Evolutionary conservation across 176 grass and related monocot genomes (phyloP).

Genomic region (Cymbopogon citratus): DNA sequence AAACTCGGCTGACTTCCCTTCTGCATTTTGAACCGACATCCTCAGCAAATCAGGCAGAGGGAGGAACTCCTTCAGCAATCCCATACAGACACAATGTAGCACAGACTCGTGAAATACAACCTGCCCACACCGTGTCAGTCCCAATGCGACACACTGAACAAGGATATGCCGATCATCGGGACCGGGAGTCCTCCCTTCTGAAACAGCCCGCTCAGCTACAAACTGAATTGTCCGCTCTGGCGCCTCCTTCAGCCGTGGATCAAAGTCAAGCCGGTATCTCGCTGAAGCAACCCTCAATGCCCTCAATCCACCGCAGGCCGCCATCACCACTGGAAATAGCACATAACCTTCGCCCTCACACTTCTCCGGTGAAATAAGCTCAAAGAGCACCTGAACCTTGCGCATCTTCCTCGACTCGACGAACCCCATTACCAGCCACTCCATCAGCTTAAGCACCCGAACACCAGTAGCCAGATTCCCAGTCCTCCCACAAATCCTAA

Average conservation of each 20-base stretch:
- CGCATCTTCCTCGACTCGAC: constrained; percentile 39
- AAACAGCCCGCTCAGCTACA: constrained; percentile 40
- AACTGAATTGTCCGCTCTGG: constrained; percentile 54
- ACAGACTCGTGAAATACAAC: constrained; percentile 45
- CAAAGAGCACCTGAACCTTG: constrained; percentile 48
- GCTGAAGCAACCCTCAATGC: constrained; percentile 48
- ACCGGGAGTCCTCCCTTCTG: not conserved
- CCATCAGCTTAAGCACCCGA: constrained; percentile 64
- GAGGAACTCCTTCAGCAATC: constrained; percentile 58
- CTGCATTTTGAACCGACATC: constrained; percentile 31
- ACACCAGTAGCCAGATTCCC: constrained; percentile 30
- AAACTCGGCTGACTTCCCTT: constrained; percentile 22
- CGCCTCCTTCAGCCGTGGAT: constrained; percentile 44
- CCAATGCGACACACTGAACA: constrained; percentile 62
- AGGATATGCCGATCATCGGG: constrained; percentile 31
- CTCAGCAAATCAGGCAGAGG: constrained; percentile 48
- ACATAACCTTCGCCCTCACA: constrained; percentile 25
- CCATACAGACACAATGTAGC: constrained; percentile 42
- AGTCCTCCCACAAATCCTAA: constrained; percentile 40
- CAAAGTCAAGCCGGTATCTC: constrained; percentile 54
- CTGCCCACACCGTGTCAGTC: constrained; percentile 54
- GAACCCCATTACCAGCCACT: constrained; percentile 66
- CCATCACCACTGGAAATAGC: constrained; percentile 56
- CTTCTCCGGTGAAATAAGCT: constrained; percentile 33
- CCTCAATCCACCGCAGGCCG: constrained; percentile 39